Percentiles rank a stretch among this genome's conserved stretches.
Conservation (phyloP, 2,329 filamentous ascomycete species). For the Gaeumannomyces tritici region DNA sequence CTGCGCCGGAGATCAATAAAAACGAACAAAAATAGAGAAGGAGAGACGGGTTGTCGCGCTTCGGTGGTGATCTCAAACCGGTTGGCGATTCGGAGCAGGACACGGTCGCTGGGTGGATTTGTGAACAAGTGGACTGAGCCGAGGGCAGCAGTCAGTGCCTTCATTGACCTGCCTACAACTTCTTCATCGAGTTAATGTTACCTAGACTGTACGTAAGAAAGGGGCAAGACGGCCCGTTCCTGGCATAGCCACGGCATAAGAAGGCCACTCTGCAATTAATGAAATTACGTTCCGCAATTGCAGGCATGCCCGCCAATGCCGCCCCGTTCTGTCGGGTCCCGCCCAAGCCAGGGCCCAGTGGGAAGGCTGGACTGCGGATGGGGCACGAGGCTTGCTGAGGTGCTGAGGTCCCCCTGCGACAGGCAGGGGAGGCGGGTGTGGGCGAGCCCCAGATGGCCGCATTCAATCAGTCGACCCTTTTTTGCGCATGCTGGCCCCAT, state of each 20-base stretch:
- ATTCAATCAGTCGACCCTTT: background rate
- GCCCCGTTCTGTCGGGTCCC: no score
- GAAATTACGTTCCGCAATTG: background rate
- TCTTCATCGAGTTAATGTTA: no score
- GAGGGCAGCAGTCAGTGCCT: no score
- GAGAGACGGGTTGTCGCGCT: background rate
- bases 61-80: background rate
- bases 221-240: background rate
- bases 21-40: no score
- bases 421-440: background rate
- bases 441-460: background rate
- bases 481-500: background rate
- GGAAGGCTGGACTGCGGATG: background rate
- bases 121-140: background rate
- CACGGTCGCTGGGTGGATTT: background rate
- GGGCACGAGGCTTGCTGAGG: background rate
- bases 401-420: no score
- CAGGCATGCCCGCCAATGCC: background rate
- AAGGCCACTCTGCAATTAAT: background rate
- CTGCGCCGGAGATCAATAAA: no score
- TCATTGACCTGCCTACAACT: no score
- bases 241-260: background rate
- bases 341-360: background rate
- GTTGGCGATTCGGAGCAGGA: background rate
- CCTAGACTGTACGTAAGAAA: background rate